Evolutionary conservation across 805 yeast species (phyloP).

Genomic region (Metschnikowia amazonensis): DNA sequence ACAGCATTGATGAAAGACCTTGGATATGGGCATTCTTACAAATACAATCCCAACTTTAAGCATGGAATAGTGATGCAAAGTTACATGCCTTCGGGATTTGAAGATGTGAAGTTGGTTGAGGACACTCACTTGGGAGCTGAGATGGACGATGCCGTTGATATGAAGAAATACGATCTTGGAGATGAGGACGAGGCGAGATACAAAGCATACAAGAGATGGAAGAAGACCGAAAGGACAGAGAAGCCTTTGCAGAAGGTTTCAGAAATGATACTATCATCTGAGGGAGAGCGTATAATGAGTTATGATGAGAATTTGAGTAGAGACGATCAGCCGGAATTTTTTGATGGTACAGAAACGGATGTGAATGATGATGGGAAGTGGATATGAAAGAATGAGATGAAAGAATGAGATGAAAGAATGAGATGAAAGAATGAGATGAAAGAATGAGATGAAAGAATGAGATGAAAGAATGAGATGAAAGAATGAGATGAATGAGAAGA

Average conservation of each 20-base stretch:
- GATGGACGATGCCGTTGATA: conserved; percentile 16
- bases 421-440: no score
- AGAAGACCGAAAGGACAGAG: neutral
- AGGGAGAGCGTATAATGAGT: conserved; percentile 15
- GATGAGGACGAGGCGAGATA: conserved; percentile 14
- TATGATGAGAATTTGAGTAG: conserved; percentile 33
- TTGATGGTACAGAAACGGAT: conserved; percentile 29
- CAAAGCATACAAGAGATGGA: conserved; percentile 15
- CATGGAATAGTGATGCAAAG: conserved; percentile 73
- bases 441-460: no score
- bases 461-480: no score
- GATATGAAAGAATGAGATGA: neutral
- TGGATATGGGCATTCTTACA: conserved; percentile 81
- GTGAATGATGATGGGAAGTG: neutral
- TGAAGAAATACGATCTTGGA: conserved; percentile 4
- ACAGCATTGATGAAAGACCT: conserved; percentile 83
- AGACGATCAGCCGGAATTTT: conserved; percentile 38
- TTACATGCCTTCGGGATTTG: conserved; percentile 62
- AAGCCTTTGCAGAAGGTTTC: neutral
- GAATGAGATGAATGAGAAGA: no score
- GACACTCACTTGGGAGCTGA: conserved; percentile 52
- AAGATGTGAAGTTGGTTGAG: conserved; percentile 45
- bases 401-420: no score
- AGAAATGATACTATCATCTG: conserved; percentile 8
- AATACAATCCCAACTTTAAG: conserved; percentile 78